Evolutionary conservation across 164 flowering plant genomes (phyloP).

Genomic region (Tetracentron sinense): DNA sequence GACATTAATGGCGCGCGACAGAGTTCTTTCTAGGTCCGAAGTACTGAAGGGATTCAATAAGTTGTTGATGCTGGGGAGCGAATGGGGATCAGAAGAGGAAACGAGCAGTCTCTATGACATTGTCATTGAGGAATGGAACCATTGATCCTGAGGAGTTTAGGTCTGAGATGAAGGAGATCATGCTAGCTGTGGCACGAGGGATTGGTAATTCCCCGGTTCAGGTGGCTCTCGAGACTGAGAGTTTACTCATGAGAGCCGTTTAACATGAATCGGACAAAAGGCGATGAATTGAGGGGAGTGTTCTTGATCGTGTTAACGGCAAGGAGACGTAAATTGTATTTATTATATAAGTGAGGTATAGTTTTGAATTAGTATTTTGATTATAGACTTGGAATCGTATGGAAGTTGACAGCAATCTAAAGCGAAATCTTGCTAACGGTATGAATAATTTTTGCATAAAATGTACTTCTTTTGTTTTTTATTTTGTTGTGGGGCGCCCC

Average conservation of each 20-base stretch:
- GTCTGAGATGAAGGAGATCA: constrained; percentile 39
- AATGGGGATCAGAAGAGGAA: constrained; percentile 28
- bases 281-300: too few relatives aligned
- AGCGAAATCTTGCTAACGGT: too few relatives aligned
- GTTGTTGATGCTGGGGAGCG: constrained; percentile 21
- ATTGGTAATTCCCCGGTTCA: constrained; percentile 47
- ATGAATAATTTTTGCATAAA: too few relatives aligned
- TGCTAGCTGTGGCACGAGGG: constrained; percentile 54
- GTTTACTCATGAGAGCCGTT: constrained; percentile 53
- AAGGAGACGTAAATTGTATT: too few relatives aligned
- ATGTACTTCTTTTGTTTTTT: too few relatives aligned
- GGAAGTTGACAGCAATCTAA: too few relatives aligned
- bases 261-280: constrained; percentile 39
- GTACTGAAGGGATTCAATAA: constrained; percentile 26
- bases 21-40: constrained; percentile 38
- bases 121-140: constrained; percentile 38
- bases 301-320: too few relatives aligned
- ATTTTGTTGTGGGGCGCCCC: too few relatives aligned
- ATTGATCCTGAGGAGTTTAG: constrained; percentile 39
- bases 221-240: constrained; percentile 42
- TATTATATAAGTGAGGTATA: too few relatives aligned
- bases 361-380: too few relatives aligned
- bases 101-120: constrained; percentile 16
- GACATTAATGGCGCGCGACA: constrained; percentile 46
- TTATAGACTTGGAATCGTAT: too few relatives aligned